Base-by-base conservation (phyloP, 2,329 filamentous ascomycete species). In the Aspergillus sp. region DNA sequence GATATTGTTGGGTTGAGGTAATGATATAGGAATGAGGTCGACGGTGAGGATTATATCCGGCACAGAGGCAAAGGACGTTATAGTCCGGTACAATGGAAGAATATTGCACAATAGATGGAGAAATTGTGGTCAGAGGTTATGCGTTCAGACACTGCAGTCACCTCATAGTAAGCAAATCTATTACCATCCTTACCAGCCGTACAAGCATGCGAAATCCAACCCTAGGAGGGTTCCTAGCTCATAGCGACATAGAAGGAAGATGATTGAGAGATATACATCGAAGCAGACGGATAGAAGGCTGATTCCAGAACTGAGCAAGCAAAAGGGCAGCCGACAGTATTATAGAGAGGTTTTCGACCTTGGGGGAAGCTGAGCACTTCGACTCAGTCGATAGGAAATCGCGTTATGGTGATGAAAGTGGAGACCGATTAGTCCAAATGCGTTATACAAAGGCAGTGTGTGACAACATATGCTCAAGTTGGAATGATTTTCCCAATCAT, bases 131-230 rank as follows among this genome's bases (percentile, higher is more conserved):
- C 45, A 53, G 23, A 39, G 35, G 23, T 12, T 51, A 31, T 37
- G 37, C 15, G 45, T 46, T 39, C 19, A 45, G 17, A 39, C 47
- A 37, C 27, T 52, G 51, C 46, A 55, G 51, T 60, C 58, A 57
- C 58, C 51, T 57, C 55, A 60, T 60, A 57, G 25, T 57, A 55
- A 60, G 35, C 54, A 44, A 50, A 27, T 57, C 47, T 54, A 31
- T 25, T 57, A 43, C 55, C 58, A 60, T 60, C 47, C 50, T 60
- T 35, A 39, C 52, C 41, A 52, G 50, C 8, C 19, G 35, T 46
- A 48, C 9, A 35, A 54, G 35, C 17, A 39, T 43, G 15, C 35
- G 31, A 55, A 55, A 27, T 27, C 33, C 35, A 48, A n/a, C 49
- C 31, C 37, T 15, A 43, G 15, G 50, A 53, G 37, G 7, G 48